These are phyloP conservation scores for Solanum chilense DNA, from an alignment of 257 asterid species.

Conservation along the genomic window DNA sequence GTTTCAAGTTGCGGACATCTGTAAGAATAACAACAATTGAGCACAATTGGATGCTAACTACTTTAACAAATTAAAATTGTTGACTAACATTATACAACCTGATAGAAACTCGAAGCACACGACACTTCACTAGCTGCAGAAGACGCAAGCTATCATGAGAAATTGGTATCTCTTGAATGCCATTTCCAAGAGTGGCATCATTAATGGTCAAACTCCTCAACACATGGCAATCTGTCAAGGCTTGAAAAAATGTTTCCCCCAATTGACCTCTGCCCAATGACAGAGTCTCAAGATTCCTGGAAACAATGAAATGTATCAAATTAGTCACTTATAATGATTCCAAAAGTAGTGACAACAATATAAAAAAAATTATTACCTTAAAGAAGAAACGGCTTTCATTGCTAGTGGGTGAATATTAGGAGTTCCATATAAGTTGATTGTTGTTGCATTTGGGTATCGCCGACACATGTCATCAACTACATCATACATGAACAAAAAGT, in stretches of 20 bases:
- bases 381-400: conserved; percentile 60
- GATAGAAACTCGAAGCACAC: conserved; percentile 78
- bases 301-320: conserved; percentile 13
- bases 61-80: background rate
- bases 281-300: conserved; percentile 84
- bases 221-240: conserved; percentile 58
- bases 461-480: conserved; percentile 82
- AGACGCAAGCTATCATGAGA: conserved; percentile 59
- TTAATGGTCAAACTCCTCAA: conserved; percentile 72
- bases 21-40: conserved; percentile 10
- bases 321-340: background rate
- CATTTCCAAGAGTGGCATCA: conserved; percentile 88
- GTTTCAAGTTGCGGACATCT: conserved; percentile 91
- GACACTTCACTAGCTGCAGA: conserved; percentile 89
- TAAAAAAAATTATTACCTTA: conserved; percentile 38
- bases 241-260: conserved; percentile 73
- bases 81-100: conserved; percentile 34
- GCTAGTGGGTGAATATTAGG: conserved; percentile 56
- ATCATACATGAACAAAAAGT: background rate
- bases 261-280: conserved; percentile 88
- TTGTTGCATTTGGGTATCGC: conserved; percentile 87
- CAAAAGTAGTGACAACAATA: background rate
- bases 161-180: conserved; percentile 72
- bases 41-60: background rate
- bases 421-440: conserved; percentile 68